Conservation (phyloP, 257 asterid species). For the Nicotiana sylvestris region DNA sequence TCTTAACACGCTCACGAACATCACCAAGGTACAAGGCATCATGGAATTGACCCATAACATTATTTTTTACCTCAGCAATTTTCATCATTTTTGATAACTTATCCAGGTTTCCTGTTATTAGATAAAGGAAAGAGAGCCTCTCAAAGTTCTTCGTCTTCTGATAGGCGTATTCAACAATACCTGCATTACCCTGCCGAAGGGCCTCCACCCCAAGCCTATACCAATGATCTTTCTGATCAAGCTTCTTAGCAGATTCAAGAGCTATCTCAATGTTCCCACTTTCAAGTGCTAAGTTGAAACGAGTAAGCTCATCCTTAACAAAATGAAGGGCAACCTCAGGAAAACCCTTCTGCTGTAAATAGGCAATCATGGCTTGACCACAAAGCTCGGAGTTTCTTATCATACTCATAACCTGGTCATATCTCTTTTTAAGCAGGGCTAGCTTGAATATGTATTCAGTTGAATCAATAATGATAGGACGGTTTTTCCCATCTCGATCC, state of each 20-base stretch:
- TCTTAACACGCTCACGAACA: slow-evolving; percentile 73
- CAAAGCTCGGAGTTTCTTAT: slow-evolving; percentile 88
- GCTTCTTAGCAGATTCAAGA: slow-evolving; percentile 79
- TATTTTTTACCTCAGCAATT: slow-evolving; percentile 86
- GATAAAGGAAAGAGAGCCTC: slow-evolving; percentile 83
- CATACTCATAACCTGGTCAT: slow-evolving; percentile 95
- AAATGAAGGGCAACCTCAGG: slow-evolving; percentile 98
- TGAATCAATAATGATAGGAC: slow-evolving; percentile 85
- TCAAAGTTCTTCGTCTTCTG: slow-evolving; percentile 88
- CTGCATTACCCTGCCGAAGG: slow-evolving; percentile 95
- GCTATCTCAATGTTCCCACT: slow-evolving; percentile 96
- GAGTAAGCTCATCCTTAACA: slow-evolving; percentile 88
- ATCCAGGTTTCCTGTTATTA: slow-evolving; percentile 77
- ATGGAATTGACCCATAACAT: slow-evolving; percentile 95
- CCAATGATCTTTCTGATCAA: slow-evolving; percentile 93
- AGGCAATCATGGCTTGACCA: slow-evolving; percentile 99
- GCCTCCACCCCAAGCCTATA: slow-evolving; percentile 95
- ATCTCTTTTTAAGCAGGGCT: slow-evolving; percentile 67
- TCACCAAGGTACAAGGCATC: slow-evolving; percentile 88
- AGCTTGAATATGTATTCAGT: slow-evolving; percentile 86
- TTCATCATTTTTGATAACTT: slow-evolving; percentile 89
- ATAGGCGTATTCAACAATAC: slow-evolving; percentile 94
- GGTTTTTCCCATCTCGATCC: slow-evolving; percentile 93
- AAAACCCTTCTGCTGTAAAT: slow-evolving; percentile 97
- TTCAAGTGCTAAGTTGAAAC: slow-evolving; percentile 89